Base-by-base conservation (phyloP, 2,329 filamentous ascomycete species). In the Akanthomyces muscarius region DNA sequence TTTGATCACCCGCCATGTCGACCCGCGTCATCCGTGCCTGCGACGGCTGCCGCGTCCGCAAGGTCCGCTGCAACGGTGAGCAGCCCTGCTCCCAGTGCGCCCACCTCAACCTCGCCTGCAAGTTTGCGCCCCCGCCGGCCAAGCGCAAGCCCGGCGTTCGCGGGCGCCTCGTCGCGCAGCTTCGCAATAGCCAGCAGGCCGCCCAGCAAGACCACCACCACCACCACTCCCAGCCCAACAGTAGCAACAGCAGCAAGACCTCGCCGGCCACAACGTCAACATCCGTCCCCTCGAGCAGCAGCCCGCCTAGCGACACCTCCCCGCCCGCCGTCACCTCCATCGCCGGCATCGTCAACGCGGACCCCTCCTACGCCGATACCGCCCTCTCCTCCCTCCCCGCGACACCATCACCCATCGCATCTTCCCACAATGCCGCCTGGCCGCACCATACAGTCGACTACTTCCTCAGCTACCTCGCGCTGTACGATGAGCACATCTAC, bases 41-140 rank as follows among this genome's bases (percentile, higher is more conserved):
- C 66, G 74, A 77, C 63, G 73, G 73, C 53, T 77, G 75, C 65
- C 73, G 75, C 44, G 67, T 76, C 58, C 72, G 75, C 57, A 77
- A 77, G 65, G 75, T 77, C 42, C 72, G 71, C 59, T 77, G 75
- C 66, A 76, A 72, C 53, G 72, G 72, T 62, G 63, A 64, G 23
- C 66, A 66, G 48, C 75, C 75, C 1, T 77, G 75, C 59, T 71
- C 72, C 0, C 75, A 76, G 55, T 77, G 75, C 64, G 69, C 69
- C 4, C 74, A 76, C 45, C 70, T 76, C 44, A 70, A 71, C 18
- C 68, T 77, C 8, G 61, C 69, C 1, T 76, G 74, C 65, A 69
- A 73, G 64, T 76, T 73, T 65, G 71, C 74, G 5, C 68, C 72
- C 6, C 65, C 71, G 2, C 68, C 72, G 1, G 68, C 69, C 16